phyloP scores from a whole-genome alignment of 305 asterid genomes.

The Fraxinus floribunda region DNA sequence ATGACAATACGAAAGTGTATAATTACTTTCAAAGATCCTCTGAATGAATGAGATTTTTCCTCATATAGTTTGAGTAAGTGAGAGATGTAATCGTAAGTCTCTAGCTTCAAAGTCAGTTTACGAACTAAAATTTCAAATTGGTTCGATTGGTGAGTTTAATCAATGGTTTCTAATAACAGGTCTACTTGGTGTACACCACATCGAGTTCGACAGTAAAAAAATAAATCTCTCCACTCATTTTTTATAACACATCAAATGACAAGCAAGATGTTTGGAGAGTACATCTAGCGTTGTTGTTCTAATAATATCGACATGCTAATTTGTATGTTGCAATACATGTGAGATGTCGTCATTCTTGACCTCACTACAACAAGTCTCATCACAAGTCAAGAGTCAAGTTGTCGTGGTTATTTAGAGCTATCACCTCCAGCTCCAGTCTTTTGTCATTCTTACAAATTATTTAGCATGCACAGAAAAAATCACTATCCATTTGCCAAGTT shows the following conservation, averaged over 20 bases:
- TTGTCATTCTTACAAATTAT: not conserved
- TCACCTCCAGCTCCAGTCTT: not conserved
- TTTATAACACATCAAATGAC: too few species aligned
- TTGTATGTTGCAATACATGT: not conserved
- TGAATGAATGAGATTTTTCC: not conserved
- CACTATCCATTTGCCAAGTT: not conserved
- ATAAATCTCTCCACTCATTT: too few species aligned
- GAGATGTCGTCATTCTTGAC: not conserved
- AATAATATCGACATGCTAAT: too few species aligned
- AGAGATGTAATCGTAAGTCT: not conserved
- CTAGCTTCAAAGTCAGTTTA: not conserved
- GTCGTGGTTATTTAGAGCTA: not conserved
- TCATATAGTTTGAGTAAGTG: not conserved
- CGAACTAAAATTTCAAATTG: not conserved
- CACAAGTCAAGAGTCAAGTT: not conserved
- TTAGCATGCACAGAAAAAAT: not conserved
- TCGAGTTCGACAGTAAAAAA: too few species aligned
- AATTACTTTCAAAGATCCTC: not conserved
- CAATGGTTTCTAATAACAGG: not conserved
- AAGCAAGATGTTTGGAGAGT: too few species aligned
- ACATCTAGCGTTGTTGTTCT: too few species aligned
- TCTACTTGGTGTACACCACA: too few species aligned
- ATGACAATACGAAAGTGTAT: too few species aligned
- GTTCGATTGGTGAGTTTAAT: not conserved
- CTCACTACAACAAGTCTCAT: not conserved